These are phyloP conservation scores for Brassica hybrid DNA, from an alignment of 441 rosid genomes.

Conservation along the genomic window DNA sequence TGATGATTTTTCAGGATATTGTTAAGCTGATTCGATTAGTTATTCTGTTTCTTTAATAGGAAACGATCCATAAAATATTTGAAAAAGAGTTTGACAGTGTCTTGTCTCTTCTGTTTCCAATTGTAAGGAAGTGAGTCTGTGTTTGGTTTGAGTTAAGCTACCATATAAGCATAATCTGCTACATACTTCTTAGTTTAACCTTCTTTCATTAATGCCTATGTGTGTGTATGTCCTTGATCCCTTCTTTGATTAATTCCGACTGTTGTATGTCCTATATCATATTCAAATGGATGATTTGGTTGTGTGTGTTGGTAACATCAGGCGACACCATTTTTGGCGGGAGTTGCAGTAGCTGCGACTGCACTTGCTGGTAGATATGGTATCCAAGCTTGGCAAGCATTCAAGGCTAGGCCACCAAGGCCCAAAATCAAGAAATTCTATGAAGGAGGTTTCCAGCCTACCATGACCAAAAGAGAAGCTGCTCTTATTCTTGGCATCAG, in stretches of 20 bases:
- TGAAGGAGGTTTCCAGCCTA: conserved; percentile 71
- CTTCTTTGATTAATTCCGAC: neutral
- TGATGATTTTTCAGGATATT: neutral
- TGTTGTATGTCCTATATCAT: too few relatives aligned
- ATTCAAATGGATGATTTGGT: conserved; percentile 1
- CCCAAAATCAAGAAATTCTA: conserved; percentile 58
- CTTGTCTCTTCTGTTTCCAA: neutral
- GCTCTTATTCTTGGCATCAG: conserved; percentile 76
- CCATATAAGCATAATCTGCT: too few relatives aligned
- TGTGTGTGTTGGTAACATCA: conserved; percentile 29
- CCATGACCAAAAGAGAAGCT: conserved; percentile 73
- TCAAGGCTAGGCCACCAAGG: conserved; percentile 64
- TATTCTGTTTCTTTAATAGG: neutral
- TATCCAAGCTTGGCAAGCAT: conserved; percentile 78
- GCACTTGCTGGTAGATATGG: conserved; percentile 76
- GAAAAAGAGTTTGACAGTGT: neutral
- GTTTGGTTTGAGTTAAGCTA: neutral
- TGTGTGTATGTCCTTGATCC: neutral
- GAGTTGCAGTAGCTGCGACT: conserved; percentile 68
- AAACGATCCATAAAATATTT: neutral
- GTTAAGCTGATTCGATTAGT: neutral
- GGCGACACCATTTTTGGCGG: conserved; percentile 72
- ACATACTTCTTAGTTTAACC: neutral
- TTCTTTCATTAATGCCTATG: neutral
- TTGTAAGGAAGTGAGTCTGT: neutral